Conservation (phyloP, 139 green algal species). For the Chlorella ohadii region DNA sequence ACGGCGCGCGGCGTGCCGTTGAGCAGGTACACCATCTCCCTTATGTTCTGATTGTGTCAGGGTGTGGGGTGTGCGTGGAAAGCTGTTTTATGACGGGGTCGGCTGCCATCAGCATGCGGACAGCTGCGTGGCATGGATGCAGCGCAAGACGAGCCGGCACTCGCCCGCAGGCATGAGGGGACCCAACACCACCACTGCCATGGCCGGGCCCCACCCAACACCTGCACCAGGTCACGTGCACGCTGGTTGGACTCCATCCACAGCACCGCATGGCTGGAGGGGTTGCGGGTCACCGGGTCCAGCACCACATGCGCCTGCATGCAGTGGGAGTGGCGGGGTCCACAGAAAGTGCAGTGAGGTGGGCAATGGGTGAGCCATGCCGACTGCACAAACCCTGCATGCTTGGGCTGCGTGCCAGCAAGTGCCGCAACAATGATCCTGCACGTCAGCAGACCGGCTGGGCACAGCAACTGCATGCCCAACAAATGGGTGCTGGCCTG, state of each 20-base stretch:
- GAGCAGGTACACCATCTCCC: slow-evolving; percentile 35
- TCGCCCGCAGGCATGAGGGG: too few relatives aligned
- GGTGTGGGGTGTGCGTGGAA: not conserved
- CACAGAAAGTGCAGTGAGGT: too few relatives aligned
- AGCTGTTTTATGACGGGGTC: not conserved
- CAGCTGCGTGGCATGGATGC: not conserved
- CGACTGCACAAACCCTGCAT: too few relatives aligned
- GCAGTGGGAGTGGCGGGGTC: too few relatives aligned
- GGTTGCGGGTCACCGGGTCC: slow-evolving; percentile 10
- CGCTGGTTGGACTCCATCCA: slow-evolving; percentile 25
- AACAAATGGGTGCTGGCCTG: too few relatives aligned
- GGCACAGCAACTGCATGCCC: too few relatives aligned
- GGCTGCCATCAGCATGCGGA: not conserved
- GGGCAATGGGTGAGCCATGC: too few relatives aligned
- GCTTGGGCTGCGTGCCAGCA: too few relatives aligned
- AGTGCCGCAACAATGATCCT: too few relatives aligned
- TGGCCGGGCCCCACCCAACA: not conserved
- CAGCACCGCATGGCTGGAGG: slow-evolving; percentile 25
- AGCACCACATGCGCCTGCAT: not conserved
- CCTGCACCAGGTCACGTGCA: not conserved
- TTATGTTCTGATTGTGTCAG: slow-evolving; percentile 27
- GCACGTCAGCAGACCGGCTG: too few relatives aligned
- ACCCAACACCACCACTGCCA: not conserved
- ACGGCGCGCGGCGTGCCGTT: slow-evolving; percentile 28
- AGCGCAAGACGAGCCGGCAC: too few relatives aligned